phyloP scores from a whole-genome alignment of 257 asterid species.

The Voacanga thouarsii region DNA sequence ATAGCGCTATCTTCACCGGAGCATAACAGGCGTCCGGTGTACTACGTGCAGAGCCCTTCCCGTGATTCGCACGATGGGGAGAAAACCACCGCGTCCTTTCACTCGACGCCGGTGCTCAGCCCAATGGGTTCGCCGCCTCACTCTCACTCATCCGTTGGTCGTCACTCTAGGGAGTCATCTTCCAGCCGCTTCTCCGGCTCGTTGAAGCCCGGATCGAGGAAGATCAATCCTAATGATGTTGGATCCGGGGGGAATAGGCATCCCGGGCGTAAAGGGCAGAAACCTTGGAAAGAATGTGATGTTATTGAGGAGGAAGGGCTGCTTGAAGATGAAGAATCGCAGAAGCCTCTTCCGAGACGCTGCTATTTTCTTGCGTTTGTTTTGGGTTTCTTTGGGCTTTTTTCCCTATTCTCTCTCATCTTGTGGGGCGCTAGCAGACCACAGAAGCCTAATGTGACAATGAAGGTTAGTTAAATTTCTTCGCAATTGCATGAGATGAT shows the following conservation, averaged over 20 bases:
- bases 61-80: slow-evolving; percentile 91
- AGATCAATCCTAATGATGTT: slow-evolving; percentile 60
- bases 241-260: slow-evolving; percentile 49
- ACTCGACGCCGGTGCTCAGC: slow-evolving; percentile 70
- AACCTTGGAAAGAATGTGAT: slow-evolving; percentile 55
- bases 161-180: slow-evolving; percentile 86
- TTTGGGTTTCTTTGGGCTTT: slow-evolving; percentile 55
- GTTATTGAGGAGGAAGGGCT: slow-evolving; percentile 82
- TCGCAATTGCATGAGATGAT: neutral
- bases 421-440: slow-evolving; percentile 67
- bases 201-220: slow-evolving; percentile 73
- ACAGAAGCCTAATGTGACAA: slow-evolving; percentile 56
- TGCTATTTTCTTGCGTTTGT: slow-evolving; percentile 62
- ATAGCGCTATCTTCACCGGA: slow-evolving; percentile 91
- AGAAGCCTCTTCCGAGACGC: slow-evolving; percentile 47
- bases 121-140: slow-evolving; percentile 80
- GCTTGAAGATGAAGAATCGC: slow-evolving; percentile 45
- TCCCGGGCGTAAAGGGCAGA: slow-evolving; percentile 34
- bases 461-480: slow-evolving; percentile 49
- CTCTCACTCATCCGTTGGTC: slow-evolving; percentile 78
- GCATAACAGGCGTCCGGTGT: slow-evolving; percentile 60
- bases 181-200: slow-evolving; percentile 82
- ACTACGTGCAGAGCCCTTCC: slow-evolving; percentile 91
- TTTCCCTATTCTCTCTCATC: slow-evolving; percentile 62
- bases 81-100: slow-evolving; percentile 76